A percentile compares a stretch with the other conserved stretches of the same genome.
phyloP scores from a whole-genome alignment of 169 alveolate genomes.

The Pseudocohnilembus persalinus region DNA sequence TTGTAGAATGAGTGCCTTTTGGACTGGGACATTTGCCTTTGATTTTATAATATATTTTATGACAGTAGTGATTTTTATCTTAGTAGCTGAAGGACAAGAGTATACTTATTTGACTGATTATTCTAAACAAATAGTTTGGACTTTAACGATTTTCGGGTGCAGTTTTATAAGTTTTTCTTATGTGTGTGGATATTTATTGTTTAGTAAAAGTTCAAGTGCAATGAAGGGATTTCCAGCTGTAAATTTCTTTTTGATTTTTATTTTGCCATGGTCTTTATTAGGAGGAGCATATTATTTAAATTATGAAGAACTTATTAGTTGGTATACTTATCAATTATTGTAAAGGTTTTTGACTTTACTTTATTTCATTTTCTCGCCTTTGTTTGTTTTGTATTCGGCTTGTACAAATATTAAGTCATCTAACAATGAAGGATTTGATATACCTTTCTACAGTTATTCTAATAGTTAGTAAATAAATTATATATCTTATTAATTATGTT shows the following conservation, averaged over 20 bases:
- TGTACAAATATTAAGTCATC: background rate
- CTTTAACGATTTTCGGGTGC: slow-evolving; percentile 23
- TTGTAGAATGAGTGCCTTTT: slow-evolving; percentile 27
- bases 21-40: slow-evolving; percentile 44
- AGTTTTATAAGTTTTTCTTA: slow-evolving; percentile 32
- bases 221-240: slow-evolving; percentile 28
- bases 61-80: slow-evolving; percentile 15
- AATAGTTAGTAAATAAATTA: background rate
- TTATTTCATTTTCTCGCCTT: background rate
- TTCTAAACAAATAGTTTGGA: background rate
- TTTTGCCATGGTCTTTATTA: slow-evolving; percentile 19
- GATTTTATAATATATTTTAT: slow-evolving; percentile 25
- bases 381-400: background rate
- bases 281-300: slow-evolving; percentile 13
- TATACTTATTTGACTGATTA: slow-evolving; percentile 20
- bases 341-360: background rate
- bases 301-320: background rate
- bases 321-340: background rate
- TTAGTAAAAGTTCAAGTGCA: slow-evolving; percentile 26
- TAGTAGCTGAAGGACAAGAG: background rate
- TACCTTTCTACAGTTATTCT: background rate
- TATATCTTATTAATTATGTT: no score
- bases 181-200: slow-evolving; percentile 24
- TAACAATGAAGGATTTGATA: background rate
- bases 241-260: slow-evolving; percentile 20